Conservation (phyloP, 2,329 filamentous ascomycete species). For the Stemphylium vesicarium region DNA sequence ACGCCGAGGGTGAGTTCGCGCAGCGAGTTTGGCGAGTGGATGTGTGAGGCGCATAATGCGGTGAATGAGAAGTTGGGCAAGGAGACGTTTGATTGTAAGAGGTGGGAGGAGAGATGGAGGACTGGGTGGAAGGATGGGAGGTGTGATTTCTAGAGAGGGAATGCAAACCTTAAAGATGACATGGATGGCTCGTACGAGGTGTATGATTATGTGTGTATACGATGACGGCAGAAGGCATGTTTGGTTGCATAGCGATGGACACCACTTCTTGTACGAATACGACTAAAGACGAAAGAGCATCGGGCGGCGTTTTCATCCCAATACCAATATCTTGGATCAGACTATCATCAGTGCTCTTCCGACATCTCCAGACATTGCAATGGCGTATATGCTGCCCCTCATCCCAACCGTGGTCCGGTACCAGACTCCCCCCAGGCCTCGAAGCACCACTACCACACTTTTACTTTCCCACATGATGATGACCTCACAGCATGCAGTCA, state of each 20-base stretch:
- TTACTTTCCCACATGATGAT: background rate
- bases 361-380: no score
- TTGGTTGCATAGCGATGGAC: conserved; percentile 11
- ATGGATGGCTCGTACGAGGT: background rate
- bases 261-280: conserved; percentile 11
- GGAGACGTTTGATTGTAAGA: conserved; percentile 83
- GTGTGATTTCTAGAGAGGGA: conserved; percentile 65
- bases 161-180: no score
- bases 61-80: conserved; percentile 92
- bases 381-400: background rate
- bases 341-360: no score
- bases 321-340: background rate
- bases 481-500: background rate
- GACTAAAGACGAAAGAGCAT: conserved; percentile 13
- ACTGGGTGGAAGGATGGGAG: conserved; percentile 81
- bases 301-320: conserved; percentile 11
- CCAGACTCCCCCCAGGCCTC: background rate
- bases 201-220: conserved; percentile 15
- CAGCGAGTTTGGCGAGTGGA: conserved; percentile 79
- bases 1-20: conserved; percentile 65
- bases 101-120: conserved; percentile 94
- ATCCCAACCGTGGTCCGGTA: conserved; percentile 9
- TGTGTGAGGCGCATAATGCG: conserved; percentile 86
- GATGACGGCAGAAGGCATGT: background rate
- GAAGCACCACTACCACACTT: background rate